Conservation (phyloP, 129 eudicot genomes). For the Oenanthe sinensis region DNA sequence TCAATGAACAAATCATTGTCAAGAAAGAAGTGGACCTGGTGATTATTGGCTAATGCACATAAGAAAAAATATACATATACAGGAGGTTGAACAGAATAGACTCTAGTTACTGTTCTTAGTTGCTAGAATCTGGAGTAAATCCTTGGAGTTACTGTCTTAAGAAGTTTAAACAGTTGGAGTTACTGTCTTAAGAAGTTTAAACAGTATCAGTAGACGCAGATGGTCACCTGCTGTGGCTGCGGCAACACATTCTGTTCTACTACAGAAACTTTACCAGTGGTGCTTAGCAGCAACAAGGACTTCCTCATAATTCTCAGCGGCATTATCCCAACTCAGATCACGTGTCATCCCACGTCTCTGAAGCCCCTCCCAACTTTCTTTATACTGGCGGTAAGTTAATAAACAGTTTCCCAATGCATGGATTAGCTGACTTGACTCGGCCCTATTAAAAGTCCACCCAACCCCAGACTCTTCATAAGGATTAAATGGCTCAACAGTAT, state of each 20-base stretch:
- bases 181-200: neutral
- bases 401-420: slow-evolving; percentile 79
- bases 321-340: slow-evolving; percentile 84
- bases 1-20: neutral
- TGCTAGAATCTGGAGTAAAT: neutral
- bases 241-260: neutral
- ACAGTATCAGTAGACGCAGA: neutral
- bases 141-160: neutral
- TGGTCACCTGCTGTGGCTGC: neutral
- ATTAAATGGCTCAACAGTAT: slow-evolving; percentile 79
- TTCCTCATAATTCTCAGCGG: slow-evolving; percentile 68
- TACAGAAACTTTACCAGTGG: slow-evolving; percentile 54
- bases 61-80: neutral
- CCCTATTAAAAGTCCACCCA: slow-evolving; percentile 81
- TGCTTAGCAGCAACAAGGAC: slow-evolving; percentile 84
- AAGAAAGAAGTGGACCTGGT: neutral
- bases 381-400: slow-evolving; percentile 61
- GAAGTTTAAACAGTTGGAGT: neutral
- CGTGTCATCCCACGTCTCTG: slow-evolving; percentile 85
- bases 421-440: slow-evolving; percentile 49
- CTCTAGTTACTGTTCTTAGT: neutral
- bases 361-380: slow-evolving; percentile 74
- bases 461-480: slow-evolving; percentile 68
- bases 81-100: neutral
- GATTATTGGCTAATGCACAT: neutral